Percentiles rank a stretch among this genome's conserved stretches.
Evolutionary conservation across 257 asterid species (phyloP).

Genomic region (Plectranthus barbatus): DNA sequence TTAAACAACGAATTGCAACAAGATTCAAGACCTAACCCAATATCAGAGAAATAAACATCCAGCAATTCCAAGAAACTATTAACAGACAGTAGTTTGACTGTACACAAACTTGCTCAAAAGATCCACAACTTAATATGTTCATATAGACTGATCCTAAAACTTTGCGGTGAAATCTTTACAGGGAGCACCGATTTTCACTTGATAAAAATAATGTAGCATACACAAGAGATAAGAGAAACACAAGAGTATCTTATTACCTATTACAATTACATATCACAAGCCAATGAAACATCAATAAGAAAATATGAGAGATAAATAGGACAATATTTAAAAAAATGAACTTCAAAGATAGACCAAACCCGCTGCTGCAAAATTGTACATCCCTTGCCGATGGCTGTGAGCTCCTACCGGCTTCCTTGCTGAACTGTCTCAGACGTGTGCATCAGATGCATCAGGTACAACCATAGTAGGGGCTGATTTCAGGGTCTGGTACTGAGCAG

Average conservation of each 20-base stretch:
- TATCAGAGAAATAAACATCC: too few species aligned
- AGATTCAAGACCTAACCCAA: too few species aligned
- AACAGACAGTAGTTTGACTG: neutral
- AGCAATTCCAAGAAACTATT: too few species aligned
- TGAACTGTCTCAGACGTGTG: constrained; percentile 36
- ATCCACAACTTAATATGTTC: constrained; percentile 3
- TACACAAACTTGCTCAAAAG: neutral
- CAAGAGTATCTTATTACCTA: constrained; percentile 31
- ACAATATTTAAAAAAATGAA: constrained; percentile 18
- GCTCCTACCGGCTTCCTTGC: constrained; percentile 30
- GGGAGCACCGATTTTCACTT: constrained; percentile 20
- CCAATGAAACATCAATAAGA: constrained; percentile 22
- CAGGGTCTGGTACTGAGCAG: constrained; percentile 60
- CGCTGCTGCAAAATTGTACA: constrained; percentile 59
- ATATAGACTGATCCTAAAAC: constrained; percentile 17
- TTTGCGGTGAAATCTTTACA: constrained; percentile 25
- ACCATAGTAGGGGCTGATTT: constrained; percentile 30
- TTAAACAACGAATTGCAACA: too few species aligned
- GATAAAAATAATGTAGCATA: constrained; percentile 14
- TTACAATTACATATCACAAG: constrained; percentile 42
- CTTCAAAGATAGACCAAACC: constrained; percentile 38
- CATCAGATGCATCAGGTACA: constrained; percentile 31
- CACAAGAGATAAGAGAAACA: constrained; percentile 11
- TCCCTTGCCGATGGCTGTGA: constrained; percentile 30
- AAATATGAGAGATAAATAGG: too few species aligned